Conservation (phyloP, 2,329 filamentous ascomycete genomes). For the Chrysoporthe deuterocubensis region DNA sequence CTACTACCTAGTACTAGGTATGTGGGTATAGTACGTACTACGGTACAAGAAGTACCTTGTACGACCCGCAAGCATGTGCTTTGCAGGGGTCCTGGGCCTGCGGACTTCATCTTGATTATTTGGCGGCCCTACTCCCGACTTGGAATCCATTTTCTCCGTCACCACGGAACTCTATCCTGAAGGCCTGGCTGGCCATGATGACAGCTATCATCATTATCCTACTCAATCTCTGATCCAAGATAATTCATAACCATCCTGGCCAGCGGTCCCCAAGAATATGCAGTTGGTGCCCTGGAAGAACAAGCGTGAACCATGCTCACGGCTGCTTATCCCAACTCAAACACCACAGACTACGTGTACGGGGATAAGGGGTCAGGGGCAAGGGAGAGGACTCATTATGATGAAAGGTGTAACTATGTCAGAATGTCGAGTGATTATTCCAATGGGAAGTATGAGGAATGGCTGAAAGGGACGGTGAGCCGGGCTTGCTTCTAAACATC, state of each 20-base stretch:
- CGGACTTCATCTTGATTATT: background rate
- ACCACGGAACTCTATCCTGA: background rate
- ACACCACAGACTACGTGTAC: background rate
- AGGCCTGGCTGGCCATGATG: no score
- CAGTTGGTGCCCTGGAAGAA: background rate
- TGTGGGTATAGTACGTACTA: background rate
- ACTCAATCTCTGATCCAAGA: no score
- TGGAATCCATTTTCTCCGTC: background rate
- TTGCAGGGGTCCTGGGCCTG: constrained; percentile 1
- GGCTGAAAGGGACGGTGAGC: background rate
- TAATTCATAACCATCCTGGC: no score
- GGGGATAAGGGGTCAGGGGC: no score
- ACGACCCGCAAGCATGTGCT: constrained; percentile 16
- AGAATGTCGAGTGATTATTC: background rate
- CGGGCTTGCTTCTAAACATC: background rate
- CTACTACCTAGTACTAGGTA: background rate
- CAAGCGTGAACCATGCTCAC: background rate
- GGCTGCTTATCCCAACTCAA: background rate
- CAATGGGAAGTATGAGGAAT: background rate
- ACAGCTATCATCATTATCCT: no score
- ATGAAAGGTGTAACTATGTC: background rate
- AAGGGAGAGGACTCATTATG: background rate
- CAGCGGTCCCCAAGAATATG: background rate
- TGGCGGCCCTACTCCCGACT: background rate
- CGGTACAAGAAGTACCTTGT: background rate